A percentile compares a stretch with the other conserved stretches of the same genome.
Conservation (phyloP, 2,329 filamentous ascomycete genomes). For the Colletotrichum graminicola region DNA sequence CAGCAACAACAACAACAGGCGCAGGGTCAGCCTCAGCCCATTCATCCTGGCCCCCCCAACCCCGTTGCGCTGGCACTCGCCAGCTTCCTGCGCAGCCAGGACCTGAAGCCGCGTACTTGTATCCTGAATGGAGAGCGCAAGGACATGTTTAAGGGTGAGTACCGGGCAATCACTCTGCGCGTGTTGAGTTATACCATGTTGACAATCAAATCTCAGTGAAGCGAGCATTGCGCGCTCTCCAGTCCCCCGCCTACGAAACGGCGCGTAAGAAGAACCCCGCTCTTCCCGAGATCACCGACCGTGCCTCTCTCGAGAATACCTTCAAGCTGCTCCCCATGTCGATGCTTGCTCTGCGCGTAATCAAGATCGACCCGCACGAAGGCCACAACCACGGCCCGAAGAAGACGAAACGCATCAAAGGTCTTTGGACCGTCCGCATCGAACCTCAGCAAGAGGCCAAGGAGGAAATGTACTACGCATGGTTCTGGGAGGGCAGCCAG, state of each 20-base stretch:
- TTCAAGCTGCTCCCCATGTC: constrained; percentile 97
- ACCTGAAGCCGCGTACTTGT: constrained; percentile 89
- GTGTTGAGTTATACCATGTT: neutral
- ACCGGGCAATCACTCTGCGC: neutral
- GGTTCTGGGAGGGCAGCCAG: constrained; percentile 95
- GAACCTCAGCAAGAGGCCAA: constrained; percentile 93
- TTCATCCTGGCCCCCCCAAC: constrained; percentile 84
- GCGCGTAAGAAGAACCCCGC: constrained; percentile 89
- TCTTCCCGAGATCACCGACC: constrained; percentile 89
- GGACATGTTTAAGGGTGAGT: constrained; percentile 93
- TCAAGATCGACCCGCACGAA: constrained; percentile 82
- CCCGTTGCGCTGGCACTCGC: constrained; percentile 90
- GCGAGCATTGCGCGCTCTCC: constrained; percentile 89
- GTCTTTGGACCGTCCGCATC: constrained; percentile 94
- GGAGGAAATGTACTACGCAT: constrained; percentile 94
- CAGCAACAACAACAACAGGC: constrained; percentile 48
- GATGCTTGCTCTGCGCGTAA: constrained; percentile 90
- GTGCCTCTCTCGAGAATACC: constrained; percentile 87
- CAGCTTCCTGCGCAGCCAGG: constrained; percentile 85
- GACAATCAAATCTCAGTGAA: constrained; percentile 74
- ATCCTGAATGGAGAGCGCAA: constrained; percentile 97
- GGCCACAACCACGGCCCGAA: constrained; percentile 79
- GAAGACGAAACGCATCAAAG: constrained; percentile 90
- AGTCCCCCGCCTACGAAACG: constrained; percentile 91
- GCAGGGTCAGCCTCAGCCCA: constrained; percentile 72